Conservation (phyloP, 169 alveolate genomes). For the Theileria equi region DNA sequence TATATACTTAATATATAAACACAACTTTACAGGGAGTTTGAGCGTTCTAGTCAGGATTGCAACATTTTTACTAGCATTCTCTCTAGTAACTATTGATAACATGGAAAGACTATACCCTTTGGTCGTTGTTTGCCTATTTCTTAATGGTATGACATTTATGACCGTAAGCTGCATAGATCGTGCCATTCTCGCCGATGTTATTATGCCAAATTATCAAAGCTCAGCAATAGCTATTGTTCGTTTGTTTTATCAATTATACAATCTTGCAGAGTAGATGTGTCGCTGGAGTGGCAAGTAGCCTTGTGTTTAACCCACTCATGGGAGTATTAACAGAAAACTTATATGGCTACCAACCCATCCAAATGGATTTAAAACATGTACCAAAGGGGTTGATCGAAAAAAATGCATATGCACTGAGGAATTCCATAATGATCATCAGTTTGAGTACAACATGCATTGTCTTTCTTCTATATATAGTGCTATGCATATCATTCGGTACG, state of each 20-base stretch:
- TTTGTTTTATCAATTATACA: not conserved
- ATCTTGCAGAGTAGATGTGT: constrained; percentile 77
- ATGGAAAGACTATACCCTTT: constrained; percentile 1
- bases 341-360: constrained; percentile 79
- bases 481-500: constrained; percentile 25
- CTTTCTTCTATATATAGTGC: not conserved
- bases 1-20: not conserved
- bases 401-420: constrained; percentile 81
- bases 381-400: constrained; percentile 68
- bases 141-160: constrained; percentile 84
- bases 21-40: constrained; percentile 48
- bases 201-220: constrained; percentile 85
- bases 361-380: constrained; percentile 74
- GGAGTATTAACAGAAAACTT: constrained; percentile 83
- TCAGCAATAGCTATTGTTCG: constrained; percentile 80
- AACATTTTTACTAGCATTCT: constrained; percentile 69
- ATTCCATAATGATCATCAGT: constrained; percentile 7
- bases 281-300: constrained; percentile 85
- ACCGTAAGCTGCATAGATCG: constrained; percentile 88
- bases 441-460: constrained; percentile 1
- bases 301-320: constrained; percentile 84
- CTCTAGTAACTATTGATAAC: constrained; percentile 58
- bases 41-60: constrained; percentile 72
- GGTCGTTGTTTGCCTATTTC: constrained; percentile 54
- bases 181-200: constrained; percentile 86